phyloP scores from a whole-genome alignment of 441 rosid genomes.

The Pelargonium australe region DNA sequence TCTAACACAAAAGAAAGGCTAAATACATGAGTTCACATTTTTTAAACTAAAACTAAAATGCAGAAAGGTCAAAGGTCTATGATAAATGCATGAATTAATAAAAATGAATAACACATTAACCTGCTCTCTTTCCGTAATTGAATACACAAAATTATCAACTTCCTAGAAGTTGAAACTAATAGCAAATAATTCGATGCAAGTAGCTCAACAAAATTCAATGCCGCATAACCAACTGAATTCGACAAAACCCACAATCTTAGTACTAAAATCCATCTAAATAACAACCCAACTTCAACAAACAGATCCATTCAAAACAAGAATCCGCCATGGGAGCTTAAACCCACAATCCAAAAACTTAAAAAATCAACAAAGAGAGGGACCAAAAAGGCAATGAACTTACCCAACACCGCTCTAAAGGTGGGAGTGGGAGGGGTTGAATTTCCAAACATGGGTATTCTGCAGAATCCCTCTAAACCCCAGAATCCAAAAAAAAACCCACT shows the following conservation, averaged over 20 bases:
- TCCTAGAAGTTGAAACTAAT: conserved; percentile 2
- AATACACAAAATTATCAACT: not conserved
- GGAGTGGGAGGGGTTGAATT: conserved; percentile 20
- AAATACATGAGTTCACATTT: not conserved
- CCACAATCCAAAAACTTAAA: conserved; percentile 2
- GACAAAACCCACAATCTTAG: not conserved
- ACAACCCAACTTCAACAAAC: conserved; percentile 5
- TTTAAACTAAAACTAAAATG: no score
- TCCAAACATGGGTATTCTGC: conserved; percentile 39
- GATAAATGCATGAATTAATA: no score
- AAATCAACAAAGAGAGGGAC: not conserved
- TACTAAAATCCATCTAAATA: conserved; percentile 5
- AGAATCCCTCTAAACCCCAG: conserved; percentile 16
- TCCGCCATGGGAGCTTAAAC: conserved; percentile 1
- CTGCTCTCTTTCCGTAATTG: conserved; percentile 8
- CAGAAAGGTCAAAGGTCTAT: no score
- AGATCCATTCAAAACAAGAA: conserved; percentile 13
- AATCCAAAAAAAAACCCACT: conserved; percentile 16
- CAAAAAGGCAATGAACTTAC: conserved; percentile 26
- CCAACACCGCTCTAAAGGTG: conserved; percentile 35
- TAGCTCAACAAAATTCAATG: not conserved
- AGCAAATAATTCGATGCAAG: conserved; percentile 1
- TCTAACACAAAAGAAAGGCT: not conserved
- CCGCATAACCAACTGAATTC: not conserved
- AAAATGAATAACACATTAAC: conserved; percentile 6